phyloP scores from a whole-genome alignment of 257 asterid species.

The Leonotis leonurus region DNA sequence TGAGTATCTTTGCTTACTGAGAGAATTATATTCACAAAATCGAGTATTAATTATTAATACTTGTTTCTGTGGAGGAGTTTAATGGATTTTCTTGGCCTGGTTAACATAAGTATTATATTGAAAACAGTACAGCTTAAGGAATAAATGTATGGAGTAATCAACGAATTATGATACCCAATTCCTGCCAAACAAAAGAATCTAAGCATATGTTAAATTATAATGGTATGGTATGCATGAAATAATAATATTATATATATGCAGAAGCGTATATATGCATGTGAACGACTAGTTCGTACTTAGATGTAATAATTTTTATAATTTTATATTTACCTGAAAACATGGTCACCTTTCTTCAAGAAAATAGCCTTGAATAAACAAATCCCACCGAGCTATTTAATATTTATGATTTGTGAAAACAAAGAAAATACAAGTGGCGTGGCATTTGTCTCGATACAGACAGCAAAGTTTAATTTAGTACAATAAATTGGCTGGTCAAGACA shows the following conservation, averaged over 20 bases:
- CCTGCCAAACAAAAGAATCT: conserved; percentile 20
- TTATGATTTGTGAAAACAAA: conserved; percentile 20
- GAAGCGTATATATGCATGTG: conserved; percentile 27
- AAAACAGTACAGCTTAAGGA: background rate
- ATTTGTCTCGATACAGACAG: conserved; percentile 14
- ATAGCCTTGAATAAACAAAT: conserved; percentile 26
- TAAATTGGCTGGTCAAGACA: conserved; percentile 22
- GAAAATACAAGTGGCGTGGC: conserved; percentile 20
- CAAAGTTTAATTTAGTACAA: background rate
- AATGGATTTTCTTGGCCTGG: no score
- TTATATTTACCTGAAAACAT: conserved; percentile 11
- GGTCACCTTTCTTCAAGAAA: conserved; percentile 24
- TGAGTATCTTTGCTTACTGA: background rate
- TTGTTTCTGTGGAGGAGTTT: background rate
- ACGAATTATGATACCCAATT: background rate
- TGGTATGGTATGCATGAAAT: background rate
- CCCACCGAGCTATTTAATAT: conserved; percentile 24
- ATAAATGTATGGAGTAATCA: background rate
- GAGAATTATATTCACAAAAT: background rate
- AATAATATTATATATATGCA: conserved; percentile 5
- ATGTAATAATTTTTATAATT: background rate
- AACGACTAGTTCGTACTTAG: conserved; percentile 13
- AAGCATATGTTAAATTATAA: conserved; percentile 1
- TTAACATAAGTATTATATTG: background rate
- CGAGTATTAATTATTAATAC: background rate